Evolutionary conservation across 495 filamentous ascomycete genomes (phyloP), one percentile per base, ranked within the genome.

Genomic region (Astrothelium subdiscretum): DNA sequence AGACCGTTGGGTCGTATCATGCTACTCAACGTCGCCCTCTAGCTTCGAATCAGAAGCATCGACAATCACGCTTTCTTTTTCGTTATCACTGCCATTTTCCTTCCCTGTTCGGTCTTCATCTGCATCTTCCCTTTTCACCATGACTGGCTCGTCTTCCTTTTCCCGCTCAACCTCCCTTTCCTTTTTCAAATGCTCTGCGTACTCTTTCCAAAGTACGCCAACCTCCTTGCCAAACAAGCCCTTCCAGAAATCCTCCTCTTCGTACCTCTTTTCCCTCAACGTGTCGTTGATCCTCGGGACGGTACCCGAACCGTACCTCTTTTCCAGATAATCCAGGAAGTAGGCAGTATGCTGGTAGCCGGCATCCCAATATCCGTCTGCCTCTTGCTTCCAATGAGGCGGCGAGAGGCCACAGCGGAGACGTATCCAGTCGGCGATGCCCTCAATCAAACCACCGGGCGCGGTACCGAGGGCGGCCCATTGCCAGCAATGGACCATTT

Each of bases 401-500:
- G 94, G 90, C 42, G 76, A 80, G 44, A 95, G 73, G 1, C 83
- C 82, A 59, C 85, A 83, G 63, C 82, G 85, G 58, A 98, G 73
- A 8, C 94, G 80, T 10, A 98, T 92, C 81, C 90, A 98, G 71
- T 98, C 94, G 18, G 94, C 92, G 61, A 98, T 85, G 0, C 94
- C 94, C 70, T 98, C 94, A 60, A 95, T 86, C 63, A 98, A 66
- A 0, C 94, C 94, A 15, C 85, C 85, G 0, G 92, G 92, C 18
- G 80, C 81, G 3, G 76, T 79, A 0, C 80, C 82, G 1, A 74
- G 76, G 1, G 79, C 87, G 59, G 88, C 84, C 74, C 88, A 90
- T 71, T 98, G 94, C 75, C 88, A 95, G 76, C 92, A 97, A 71
- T 98, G 94, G 12, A 97, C 94, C 65, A 97, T 86, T 75, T 98